Evolutionary conservation across 345 rosid genomes (phyloP).

Genomic region (Syzygium aromaticum): DNA sequence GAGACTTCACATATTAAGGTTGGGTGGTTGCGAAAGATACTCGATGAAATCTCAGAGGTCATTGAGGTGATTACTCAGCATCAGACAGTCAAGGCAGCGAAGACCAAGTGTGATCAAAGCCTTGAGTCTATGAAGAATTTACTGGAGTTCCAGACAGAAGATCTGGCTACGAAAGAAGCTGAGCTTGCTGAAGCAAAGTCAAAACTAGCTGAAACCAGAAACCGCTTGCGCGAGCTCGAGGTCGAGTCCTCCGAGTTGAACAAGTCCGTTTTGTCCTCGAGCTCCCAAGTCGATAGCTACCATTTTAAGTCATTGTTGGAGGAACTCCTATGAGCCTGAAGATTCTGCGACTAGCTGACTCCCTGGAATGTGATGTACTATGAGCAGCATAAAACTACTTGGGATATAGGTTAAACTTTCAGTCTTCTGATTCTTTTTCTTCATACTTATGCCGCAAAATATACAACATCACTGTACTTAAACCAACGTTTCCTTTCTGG

Average conservation of each 20-base stretch:
- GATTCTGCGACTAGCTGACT: background rate
- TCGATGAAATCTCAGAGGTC: conserved; percentile 44
- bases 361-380: background rate
- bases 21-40: conserved; percentile 46
- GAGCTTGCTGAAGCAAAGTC: conserved; percentile 27
- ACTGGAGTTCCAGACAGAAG: conserved; percentile 33
- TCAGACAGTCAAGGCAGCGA: conserved; percentile 27
- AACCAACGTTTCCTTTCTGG: background rate
- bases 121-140: conserved; percentile 39
- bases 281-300: conserved; percentile 35
- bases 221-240: conserved; percentile 33
- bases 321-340: conserved; percentile 33
- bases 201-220: conserved; percentile 22
- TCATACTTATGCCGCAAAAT: background rate
- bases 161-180: conserved; percentile 36
- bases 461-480: background rate
- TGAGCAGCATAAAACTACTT: background rate
- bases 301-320: conserved; percentile 38
- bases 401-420: background rate
- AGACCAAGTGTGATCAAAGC: conserved; percentile 21
- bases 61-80: conserved; percentile 36
- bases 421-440: background rate
- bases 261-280: conserved; percentile 19
- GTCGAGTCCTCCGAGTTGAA: conserved; percentile 24
- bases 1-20: conserved; percentile 61